These are phyloP conservation scores for Neofusicoccum laricinum DNA, from an alignment of 2,329 filamentous ascomycete species.

Conservation along the genomic window DNA sequence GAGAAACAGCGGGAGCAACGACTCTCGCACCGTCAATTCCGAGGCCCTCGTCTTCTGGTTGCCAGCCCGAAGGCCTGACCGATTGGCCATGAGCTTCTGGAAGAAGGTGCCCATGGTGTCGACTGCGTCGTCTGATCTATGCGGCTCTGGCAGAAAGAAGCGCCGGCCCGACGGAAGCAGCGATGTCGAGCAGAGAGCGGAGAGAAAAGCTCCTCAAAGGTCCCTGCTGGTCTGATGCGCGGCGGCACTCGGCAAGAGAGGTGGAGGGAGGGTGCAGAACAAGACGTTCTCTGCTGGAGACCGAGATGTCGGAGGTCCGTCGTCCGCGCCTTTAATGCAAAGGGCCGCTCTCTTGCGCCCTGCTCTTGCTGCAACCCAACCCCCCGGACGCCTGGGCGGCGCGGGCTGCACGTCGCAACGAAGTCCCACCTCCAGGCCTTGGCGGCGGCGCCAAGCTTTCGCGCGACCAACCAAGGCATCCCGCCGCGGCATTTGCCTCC, in stretches of 20 bases:
- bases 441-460: background rate
- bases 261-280: background rate
- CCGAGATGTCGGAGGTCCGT: background rate
- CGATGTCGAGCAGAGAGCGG: background rate
- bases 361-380: background rate
- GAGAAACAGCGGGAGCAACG: slow-evolving; percentile 63
- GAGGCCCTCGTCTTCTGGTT: slow-evolving; percentile 52
- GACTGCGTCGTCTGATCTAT: background rate
- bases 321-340: background rate
- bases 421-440: slow-evolving; percentile 2
- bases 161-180: no score
- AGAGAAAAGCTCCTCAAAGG: background rate
- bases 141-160: background rate
- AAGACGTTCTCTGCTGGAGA: background rate
- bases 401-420: background rate
- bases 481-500: background rate
- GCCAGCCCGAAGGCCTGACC: slow-evolving; percentile 5
- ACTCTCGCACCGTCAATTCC: slow-evolving; percentile 65
- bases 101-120: slow-evolving; percentile 2
- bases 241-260: background rate
- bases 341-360: background rate
- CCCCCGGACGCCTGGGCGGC: background rate
- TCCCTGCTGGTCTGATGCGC: background rate
- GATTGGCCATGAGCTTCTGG: slow-evolving; percentile 10
- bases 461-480: background rate